A percentile compares a stretch with the other conserved stretches of the same genome.
Evolutionary conservation across 495 filamentous ascomycete species (phyloP).

Genomic region (Hypoxylon fragiforme): DNA sequence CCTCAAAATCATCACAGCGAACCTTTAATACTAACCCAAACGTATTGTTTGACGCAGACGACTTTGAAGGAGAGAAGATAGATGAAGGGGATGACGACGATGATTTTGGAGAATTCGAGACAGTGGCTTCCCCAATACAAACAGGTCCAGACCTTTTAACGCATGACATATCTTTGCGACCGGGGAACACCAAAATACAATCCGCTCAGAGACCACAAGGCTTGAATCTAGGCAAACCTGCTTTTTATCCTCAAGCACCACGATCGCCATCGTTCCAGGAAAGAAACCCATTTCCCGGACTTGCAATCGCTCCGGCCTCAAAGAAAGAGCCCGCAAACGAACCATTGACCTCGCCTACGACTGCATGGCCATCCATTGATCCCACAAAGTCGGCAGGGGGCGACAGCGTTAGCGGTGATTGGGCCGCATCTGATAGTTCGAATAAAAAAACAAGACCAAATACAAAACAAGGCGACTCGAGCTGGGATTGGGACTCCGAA

Average conservation of each 20-base stretch:
- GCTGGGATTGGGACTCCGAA: constrained; percentile 50
- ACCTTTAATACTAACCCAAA: constrained; percentile 40
- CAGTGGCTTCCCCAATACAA: constrained; percentile 34
- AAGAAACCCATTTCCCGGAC: constrained; percentile 50
- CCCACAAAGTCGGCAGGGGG: constrained; percentile 21
- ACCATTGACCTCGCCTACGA: constrained; percentile 45
- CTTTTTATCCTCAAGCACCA: constrained; percentile 49
- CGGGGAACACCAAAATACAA: constrained; percentile 28
- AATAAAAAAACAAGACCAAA: constrained; percentile 24
- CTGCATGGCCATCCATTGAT: constrained; percentile 48
- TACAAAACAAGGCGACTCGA: constrained; percentile 21
- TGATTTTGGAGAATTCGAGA: constrained; percentile 57
- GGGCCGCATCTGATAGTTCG: constrained; percentile 61
- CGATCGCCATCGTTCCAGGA: constrained; percentile 57
- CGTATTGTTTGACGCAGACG: constrained; percentile 54
- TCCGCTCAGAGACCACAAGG: constrained; percentile 34
- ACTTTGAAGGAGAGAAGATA: constrained; percentile 43
- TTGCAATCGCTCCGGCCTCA: constrained; percentile 47
- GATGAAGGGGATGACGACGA: constrained; percentile 43
- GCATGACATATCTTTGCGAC: constrained; percentile 8
- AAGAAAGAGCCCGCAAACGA: constrained; percentile 33
- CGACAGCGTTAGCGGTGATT: constrained; percentile 54
- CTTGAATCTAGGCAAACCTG: constrained; percentile 29
- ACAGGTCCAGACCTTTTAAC: constrained; percentile 17
- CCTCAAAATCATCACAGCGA: constrained; percentile 3